Evolutionary conservation across 441 rosid genomes (phyloP).

Genomic region (Jatropha podagrica): DNA sequence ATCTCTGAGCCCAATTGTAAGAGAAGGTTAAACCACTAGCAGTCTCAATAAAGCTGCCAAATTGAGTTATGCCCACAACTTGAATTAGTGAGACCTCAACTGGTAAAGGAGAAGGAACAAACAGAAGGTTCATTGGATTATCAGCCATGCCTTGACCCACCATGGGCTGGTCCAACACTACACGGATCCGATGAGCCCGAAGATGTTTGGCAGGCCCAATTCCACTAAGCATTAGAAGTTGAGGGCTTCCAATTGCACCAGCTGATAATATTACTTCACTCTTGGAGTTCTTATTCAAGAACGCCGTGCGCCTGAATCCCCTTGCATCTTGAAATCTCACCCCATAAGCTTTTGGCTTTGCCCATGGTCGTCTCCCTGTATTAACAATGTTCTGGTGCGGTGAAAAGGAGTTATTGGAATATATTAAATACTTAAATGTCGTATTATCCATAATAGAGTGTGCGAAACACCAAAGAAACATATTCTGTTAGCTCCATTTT

Average conservation of each 20-base stretch:
- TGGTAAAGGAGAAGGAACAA: slow-evolving; percentile 71
- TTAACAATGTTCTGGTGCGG: not conserved
- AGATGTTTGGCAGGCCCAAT: slow-evolving; percentile 63
- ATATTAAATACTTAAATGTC: not conserved
- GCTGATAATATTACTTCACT: slow-evolving; percentile 66
- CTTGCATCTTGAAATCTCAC: slow-evolving; percentile 55
- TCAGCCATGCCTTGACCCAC: slow-evolving; percentile 90
- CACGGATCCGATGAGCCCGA: slow-evolving; percentile 44
- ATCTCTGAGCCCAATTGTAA: slow-evolving; percentile 28
- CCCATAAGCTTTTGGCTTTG: slow-evolving; percentile 63
- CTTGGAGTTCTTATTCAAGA: slow-evolving; percentile 38
- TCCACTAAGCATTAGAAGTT: slow-evolving; percentile 60
- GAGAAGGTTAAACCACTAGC: slow-evolving; percentile 65
- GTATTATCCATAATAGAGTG: too few relatives aligned
- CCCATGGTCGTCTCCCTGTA: slow-evolving; percentile 33
- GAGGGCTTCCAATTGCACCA: slow-evolving; percentile 90
- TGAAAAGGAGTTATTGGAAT: not conserved
- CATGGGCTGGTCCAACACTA: slow-evolving; percentile 67
- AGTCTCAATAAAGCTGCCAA: slow-evolving; percentile 71
- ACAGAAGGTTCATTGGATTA: slow-evolving; percentile 88
- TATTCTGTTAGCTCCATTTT: too few relatives aligned
- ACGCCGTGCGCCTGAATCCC: slow-evolving; percentile 54
- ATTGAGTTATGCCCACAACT: slow-evolving; percentile 79
- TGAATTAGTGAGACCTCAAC: slow-evolving; percentile 88
- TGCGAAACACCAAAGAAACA: too few relatives aligned